Percentiles rank a stretch among this genome's conserved stretches.
Evolutionary conservation across 1,284 basidiomycete genomes (phyloP).

Genomic region (Boletellus dicymbophilus): DNA sequence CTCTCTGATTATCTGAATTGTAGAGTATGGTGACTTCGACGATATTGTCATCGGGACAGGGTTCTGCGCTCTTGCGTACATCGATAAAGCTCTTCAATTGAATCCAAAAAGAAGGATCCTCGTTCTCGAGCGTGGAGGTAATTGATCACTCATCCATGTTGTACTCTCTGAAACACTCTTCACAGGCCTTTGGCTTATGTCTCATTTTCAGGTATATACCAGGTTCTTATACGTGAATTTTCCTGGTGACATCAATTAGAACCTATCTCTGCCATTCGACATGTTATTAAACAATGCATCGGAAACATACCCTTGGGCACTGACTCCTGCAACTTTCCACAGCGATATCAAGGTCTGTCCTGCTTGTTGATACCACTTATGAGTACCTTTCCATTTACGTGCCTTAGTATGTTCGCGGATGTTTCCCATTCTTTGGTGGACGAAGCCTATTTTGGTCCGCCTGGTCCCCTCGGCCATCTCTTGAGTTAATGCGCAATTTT

Average conservation of each 20-base stretch:
- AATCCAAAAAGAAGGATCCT: slow-evolving; percentile 24
- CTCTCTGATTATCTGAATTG: not conserved
- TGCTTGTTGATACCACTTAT: not conserved
- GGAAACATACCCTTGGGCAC: slow-evolving; percentile 6
- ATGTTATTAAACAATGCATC: slow-evolving; percentile 2
- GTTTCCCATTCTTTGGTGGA: slow-evolving; percentile 9
- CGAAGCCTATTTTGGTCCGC: slow-evolving; percentile 8
- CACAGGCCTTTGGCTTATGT: slow-evolving; percentile 7
- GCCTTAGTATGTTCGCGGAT: slow-evolving; percentile 4
- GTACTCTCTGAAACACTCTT: not conserved
- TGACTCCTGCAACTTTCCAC: slow-evolving; percentile 3
- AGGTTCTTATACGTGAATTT: not conserved
- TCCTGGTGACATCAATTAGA: not conserved
- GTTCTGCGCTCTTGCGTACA: slow-evolving; percentile 25
- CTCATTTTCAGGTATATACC: slow-evolving; percentile 9
- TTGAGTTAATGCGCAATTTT: slow-evolving; percentile 3
- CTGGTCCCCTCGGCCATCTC: slow-evolving; percentile 1
- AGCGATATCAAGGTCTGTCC: slow-evolving; percentile 5
- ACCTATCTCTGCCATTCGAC: slow-evolving; percentile 10
- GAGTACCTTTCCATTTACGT: not conserved
- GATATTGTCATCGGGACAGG: slow-evolving; percentile 11
- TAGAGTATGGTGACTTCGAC: slow-evolving; percentile 10
- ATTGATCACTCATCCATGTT: not conserved
- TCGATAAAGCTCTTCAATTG: slow-evolving; percentile 19
- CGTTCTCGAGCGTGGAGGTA: slow-evolving; percentile 10